phyloP scores from a whole-genome alignment of 257 asterid species.

The Solanum boliviense region DNA sequence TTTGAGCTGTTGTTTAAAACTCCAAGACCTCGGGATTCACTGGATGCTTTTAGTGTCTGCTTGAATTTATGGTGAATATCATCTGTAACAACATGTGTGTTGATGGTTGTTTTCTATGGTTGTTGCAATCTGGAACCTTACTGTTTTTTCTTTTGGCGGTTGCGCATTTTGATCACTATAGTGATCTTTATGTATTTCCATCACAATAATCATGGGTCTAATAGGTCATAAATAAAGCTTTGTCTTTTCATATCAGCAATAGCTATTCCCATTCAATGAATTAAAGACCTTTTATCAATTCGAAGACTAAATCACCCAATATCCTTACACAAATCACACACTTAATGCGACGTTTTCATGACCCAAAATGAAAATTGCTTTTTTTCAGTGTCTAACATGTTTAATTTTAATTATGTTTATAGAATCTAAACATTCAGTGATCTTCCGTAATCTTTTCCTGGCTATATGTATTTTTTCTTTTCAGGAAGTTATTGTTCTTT shows the following conservation, averaged over 20 bases:
- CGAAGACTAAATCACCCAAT: not conserved
- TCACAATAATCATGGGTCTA: not conserved
- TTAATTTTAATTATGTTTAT: not conserved
- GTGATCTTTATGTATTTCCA: not conserved
- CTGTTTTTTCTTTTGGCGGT: not conserved
- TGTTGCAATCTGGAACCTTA: not conserved
- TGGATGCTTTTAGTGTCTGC: not conserved
- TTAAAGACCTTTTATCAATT: not conserved
- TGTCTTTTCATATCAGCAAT: not conserved
- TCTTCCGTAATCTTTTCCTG: not conserved
- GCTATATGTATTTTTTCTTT: not conserved
- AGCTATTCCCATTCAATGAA: not conserved
- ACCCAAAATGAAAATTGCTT: not conserved
- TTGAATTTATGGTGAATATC: not conserved
- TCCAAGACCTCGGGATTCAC: not conserved
- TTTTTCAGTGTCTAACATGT: not conserved
- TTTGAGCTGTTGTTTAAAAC: not conserved
- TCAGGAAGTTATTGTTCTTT: not conserved
- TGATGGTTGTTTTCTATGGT: not conserved
- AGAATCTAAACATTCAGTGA: not conserved
- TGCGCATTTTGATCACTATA: not conserved
- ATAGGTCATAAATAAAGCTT: not conserved
- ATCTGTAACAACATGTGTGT: not conserved
- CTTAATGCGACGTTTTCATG: not conserved
- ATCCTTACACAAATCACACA: not conserved